Base-by-base conservation (phyloP, 352 stramenopile species). In the Pythium brassicae region DNA sequence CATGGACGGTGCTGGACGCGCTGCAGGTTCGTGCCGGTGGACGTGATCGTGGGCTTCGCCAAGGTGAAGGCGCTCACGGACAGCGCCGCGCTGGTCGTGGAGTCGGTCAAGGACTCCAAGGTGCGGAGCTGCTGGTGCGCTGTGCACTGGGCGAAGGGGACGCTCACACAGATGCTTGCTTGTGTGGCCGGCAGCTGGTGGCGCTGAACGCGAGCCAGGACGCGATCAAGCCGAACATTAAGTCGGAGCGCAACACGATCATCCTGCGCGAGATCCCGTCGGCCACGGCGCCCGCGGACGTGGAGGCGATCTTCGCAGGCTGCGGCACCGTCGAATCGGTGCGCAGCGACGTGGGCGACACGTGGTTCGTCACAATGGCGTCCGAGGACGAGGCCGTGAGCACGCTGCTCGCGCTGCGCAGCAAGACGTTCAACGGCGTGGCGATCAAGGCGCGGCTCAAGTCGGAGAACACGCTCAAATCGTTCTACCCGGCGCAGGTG, bases 211-310 rank as follows among this genome's bases (percentile, higher is more conserved):
- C 74, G 42, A 65, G 82, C 45, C 78, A 92, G 50, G 78, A 96
- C 61, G 84, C 87, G 34, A 94, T 97, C 72, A 96, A 96, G 66
- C 88, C 90, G 43, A 97, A 94, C 69, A 84, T 97, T 61, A 96
- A 97, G 69, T 86, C 80, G 43, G 89, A 97, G 68, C 78, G 89
- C 59, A 97, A 91, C 49, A 97, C 90, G 51, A 97, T 97, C 68
- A 97, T 97, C 61, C 63, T 97, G 55, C 78, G 90, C 42, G 90
- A 97, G 60, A 96, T 97, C 62, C 83, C 89, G 53, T 96, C 87
- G 32, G 86, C 76, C 20, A 95, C 89, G 10, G 65, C 78, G 61
- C 85, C 83, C 6, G 80, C 87, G 35, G 83, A 97, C 25, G 87
- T 97, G 4, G 71, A 89, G 45, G 88, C 87, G 43, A 85, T 97